Evolutionary conservation across 371 early-diverging fungal species (phyloP), one percentile per base, ranked within the genome.

Genomic region (Thermomucor indicae-seudaticae): DNA sequence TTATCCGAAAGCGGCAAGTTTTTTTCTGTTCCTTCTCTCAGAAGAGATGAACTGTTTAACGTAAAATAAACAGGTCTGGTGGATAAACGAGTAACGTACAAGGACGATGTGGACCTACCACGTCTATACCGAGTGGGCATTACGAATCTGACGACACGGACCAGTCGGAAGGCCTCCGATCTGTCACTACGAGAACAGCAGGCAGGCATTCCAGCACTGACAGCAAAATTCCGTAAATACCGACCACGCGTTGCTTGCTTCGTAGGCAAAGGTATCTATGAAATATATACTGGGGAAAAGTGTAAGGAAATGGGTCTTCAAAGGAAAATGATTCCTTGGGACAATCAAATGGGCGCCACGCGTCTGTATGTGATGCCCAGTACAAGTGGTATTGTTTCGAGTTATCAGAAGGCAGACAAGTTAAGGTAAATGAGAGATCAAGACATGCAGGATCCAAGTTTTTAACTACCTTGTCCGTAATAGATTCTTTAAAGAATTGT

Each of bases 351-450:
- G n/a, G 70, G 69, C 2, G 53, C 65, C 4, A 76, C 81, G 12
- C 62, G 72, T 2, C 34, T 87, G 22, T 87, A 81, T 62, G 88
- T 81, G 34, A 85, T 87, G 81, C 88, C 88, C 8, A 85, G 86
- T 28, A 87, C 88, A 3, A 85, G 85, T 60, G 88, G 88, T 10
- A 59, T 84, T 11, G 84, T 85, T 17, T 66, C 81, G 2, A 72
- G 83, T 5, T 87, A 85, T 52, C 66, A 67, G 34, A 79, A 67
- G 48, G 51, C 72, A 14, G 84, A 80, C 17, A 87, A 84, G 52
- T 55, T 80, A 29, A 69, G 55, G 72, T 67, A 69, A 53, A 52
- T 43, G 2, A 30, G 7, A 10, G 3, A 24, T 1, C 6, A 4
- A 10, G 16, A 10, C 19, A 27, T 17, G 1, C 34, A 32, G 2